phyloP scores from a whole-genome alignment of 2,329 filamentous ascomycete genomes.

The Orbilia brochopaga region DNA sequence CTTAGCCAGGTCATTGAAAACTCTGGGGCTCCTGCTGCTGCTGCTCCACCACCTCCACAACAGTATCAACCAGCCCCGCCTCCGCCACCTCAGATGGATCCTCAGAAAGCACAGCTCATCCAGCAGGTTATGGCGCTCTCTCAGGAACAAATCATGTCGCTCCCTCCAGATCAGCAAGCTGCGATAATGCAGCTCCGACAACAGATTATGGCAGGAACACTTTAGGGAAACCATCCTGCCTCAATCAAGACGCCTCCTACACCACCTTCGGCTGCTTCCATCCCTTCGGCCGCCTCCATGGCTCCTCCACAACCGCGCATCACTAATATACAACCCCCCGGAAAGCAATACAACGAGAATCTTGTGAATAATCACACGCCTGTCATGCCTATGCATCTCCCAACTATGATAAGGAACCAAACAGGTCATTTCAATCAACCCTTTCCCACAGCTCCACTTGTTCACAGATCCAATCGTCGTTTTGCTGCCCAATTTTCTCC shows the following conservation, averaged over 20 bases:
- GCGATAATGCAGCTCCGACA: constrained; percentile 68
- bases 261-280: neutral
- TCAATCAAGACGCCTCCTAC: constrained; percentile 14
- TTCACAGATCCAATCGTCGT: constrained; percentile 28
- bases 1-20: constrained; percentile 68
- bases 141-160: constrained; percentile 66
- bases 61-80: constrained; percentile 55
- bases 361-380: constrained; percentile 23
- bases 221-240: constrained; percentile 49
- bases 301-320: constrained; percentile 27
- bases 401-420: constrained; percentile 11
- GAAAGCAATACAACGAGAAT: constrained; percentile 11
- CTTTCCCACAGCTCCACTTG: constrained; percentile 22
- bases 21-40: constrained; percentile 52
- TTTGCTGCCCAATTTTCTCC: constrained; percentile 14
- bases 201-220: constrained; percentile 59
- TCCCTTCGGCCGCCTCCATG: constrained; percentile 37
- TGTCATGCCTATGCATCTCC: constrained; percentile 5
- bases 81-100: constrained; percentile 56
- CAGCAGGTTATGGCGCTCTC: constrained; percentile 68
- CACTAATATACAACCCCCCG: neutral
- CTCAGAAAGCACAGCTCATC: constrained; percentile 65
- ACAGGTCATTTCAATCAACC: constrained; percentile 7
- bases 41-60: constrained; percentile 50
- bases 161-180: constrained; percentile 64